Base-by-base conservation (phyloP, 768 basidiomycete genomes). In the Leccinum boreale region DNA sequence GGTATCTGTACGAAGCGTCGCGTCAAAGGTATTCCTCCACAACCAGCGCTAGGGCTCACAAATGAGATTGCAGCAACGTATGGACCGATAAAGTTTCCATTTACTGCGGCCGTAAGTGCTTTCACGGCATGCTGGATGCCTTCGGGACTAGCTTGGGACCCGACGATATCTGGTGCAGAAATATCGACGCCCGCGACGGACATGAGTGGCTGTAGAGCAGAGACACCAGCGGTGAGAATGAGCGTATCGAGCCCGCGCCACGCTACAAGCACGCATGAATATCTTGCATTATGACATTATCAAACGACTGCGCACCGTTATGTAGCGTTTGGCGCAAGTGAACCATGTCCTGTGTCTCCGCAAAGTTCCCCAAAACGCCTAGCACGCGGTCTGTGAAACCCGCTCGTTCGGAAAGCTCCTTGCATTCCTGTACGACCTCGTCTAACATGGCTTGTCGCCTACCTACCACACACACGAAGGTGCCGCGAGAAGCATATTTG, bases 231-330 rank as follows among this genome's bases (percentile, higher is more conserved):
- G 31, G 83, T 81, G 35, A 96, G 82, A 29, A 93, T 74, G 5
- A 96, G 67, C 0, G 94, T 96, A 70, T 96, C 94, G 1, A 95
- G 62, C 15, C 92, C 90, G 1, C 74, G 75, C 92, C 92, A 94
- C 62, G 78, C 94, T 95, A 9, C 15, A 48, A 21, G 35, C 4
- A 50, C 5, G 21, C 3, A 44, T 66, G 23, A 62, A 50, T 23
- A n/a, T 42, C 9, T 42, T 42, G 39, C 11, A 31, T 2, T 59
- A 2, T 57, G 9, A n/a, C 29, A 6, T 3, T 36, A 12, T 42
- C 26, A 55, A 29, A 52, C 23, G 33, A 29, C 28, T 21, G 39
- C 33, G 45, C 52, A 90, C 93, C 80, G 61, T 74, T 71, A 46
- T 81, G 76, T 24, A 95, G 57, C 1, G 67, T 63, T 10, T 77